Conservation (phyloP, 257 asterid species). For the Forsythia suspensa region DNA sequence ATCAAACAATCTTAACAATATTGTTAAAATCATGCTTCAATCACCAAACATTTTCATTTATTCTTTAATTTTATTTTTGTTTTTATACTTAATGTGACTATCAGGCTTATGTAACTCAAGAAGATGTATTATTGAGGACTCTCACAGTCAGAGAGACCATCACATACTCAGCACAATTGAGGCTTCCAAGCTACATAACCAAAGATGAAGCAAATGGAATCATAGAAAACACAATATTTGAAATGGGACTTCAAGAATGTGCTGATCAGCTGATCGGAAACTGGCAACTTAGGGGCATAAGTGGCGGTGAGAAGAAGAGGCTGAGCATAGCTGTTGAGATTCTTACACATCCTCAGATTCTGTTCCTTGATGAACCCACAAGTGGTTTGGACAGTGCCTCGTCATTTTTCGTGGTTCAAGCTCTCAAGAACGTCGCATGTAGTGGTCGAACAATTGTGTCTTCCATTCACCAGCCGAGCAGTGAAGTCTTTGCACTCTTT, state of each 20-base stretch:
- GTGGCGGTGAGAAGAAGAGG: constrained; percentile 96
- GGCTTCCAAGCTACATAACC: constrained; percentile 55
- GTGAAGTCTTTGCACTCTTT: constrained; percentile 84
- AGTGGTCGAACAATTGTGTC: constrained; percentile 67
- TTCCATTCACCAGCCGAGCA: constrained; percentile 95
- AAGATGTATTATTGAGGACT: constrained; percentile 75
- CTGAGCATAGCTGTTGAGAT: constrained; percentile 88
- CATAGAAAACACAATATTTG: constrained; percentile 52
- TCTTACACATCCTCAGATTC: constrained; percentile 60
- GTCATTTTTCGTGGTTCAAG: constrained; percentile 71
- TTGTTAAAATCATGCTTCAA: background rate
- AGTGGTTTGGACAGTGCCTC: constrained; percentile 88
- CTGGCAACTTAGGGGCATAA: constrained; percentile 89
- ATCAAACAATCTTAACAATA: background rate
- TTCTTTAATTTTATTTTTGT: background rate
- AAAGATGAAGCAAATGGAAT: constrained; percentile 36
- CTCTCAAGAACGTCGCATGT: constrained; percentile 58
- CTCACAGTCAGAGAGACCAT: constrained; percentile 82
- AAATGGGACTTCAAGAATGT: constrained; percentile 82
- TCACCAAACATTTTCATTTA: background rate
- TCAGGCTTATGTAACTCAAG: constrained; percentile 94
- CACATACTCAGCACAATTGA: constrained; percentile 63
- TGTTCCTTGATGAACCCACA: constrained; percentile 90
- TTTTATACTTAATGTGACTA: background rate
- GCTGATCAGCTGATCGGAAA: constrained; percentile 71